Percentiles rank a stretch among this genome's conserved stretches.
Conservation (phyloP, 1,284 basidiomycete genomes). For the Psilocybe mexicana region DNA sequence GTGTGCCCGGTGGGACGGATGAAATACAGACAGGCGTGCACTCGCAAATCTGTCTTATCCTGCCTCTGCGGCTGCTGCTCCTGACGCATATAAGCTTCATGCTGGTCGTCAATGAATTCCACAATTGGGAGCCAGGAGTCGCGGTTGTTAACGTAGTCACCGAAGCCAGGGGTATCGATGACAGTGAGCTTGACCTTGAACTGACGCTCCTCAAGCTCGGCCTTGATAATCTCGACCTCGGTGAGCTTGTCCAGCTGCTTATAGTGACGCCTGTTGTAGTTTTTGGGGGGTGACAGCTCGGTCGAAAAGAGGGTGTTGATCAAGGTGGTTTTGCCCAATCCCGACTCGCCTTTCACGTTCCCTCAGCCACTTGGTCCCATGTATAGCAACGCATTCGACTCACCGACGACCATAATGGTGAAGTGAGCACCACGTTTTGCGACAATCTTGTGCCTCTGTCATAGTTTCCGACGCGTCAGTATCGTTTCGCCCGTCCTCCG, state of each 20-base stretch:
- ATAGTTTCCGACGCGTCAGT: constrained; percentile 26
- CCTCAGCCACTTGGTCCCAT: neutral
- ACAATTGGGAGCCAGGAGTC: constrained; percentile 98
- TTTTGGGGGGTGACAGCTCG: constrained; percentile 90
- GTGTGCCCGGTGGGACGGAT: constrained; percentile 96
- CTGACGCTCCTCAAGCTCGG: constrained; percentile 96
- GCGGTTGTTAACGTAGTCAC: constrained; percentile 99
- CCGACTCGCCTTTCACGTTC: constrained; percentile 79
- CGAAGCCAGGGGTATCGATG: constrained; percentile 98
- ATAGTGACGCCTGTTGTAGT: constrained; percentile 88
- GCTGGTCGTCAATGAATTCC: constrained; percentile 99
- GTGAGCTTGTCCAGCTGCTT: constrained; percentile 99
- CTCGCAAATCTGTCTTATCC: constrained; percentile 93
- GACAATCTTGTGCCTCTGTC: constrained; percentile 92
- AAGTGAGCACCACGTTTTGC: constrained; percentile 97
- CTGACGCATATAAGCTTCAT: constrained; percentile 99
- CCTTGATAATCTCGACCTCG: constrained; percentile 96
- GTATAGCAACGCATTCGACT: constrained; percentile 32
- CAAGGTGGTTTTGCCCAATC: constrained; percentile 92
- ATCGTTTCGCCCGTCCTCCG: neutral
- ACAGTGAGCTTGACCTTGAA: constrained; percentile 99
- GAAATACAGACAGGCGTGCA: constrained; percentile 98
- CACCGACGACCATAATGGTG: constrained; percentile 99
- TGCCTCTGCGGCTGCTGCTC: constrained; percentile 95
- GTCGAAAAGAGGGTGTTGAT: constrained; percentile 99